Evolutionary conservation across 192 early-diverging fungal genomes (phyloP), one percentile per base, ranked within the genome.

Genomic region (Coemansia sp.): DNA sequence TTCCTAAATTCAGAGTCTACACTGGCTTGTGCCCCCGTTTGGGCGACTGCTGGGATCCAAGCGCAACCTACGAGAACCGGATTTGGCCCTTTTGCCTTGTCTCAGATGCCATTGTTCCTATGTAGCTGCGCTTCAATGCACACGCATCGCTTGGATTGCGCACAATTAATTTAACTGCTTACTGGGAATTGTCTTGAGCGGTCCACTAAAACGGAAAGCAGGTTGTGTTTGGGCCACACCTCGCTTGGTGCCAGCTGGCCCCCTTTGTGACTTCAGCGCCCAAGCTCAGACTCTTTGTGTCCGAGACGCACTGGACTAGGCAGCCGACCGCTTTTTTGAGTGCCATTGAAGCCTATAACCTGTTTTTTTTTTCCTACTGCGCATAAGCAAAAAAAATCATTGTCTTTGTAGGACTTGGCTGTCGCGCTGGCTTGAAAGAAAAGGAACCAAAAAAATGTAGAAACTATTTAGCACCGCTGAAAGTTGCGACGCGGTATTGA

Each of bases 91-190:
- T 36, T 35, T 37, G 18, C 56, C 4, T 58, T 58, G 56, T 58
- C 11, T 34, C 1, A 20, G n/a, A 18, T 4, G 8, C 6, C 33
- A 35, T 58, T 58, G 56, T 58, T 37, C 56, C 56, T 58, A 34
- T 31, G 31, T 4, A 31, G 10, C 56, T 37, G 56, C 11, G 21
- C 56, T 58, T 37, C 56, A 58, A 58, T 58, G 20, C 34, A 21
- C 16, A 12, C 16, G 3, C 20, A 58, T 58, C 36, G 56, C 37
- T 36, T 34, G 33, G 9, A 1, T 58, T 34, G 33, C 56, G 20
- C 56, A 58, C 56, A 58, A 58, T 58, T 58, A 34, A 58, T 58
- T 36, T 58, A 58, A 58, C 56, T 58, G 56, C 56, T 58, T 58
- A 20, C 37, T 23, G 56, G 1, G 7, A 58, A 55, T 33, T 55